Conservation (phyloP, 1,284 basidiomycete species). For the Coniophora puteana region DNA sequence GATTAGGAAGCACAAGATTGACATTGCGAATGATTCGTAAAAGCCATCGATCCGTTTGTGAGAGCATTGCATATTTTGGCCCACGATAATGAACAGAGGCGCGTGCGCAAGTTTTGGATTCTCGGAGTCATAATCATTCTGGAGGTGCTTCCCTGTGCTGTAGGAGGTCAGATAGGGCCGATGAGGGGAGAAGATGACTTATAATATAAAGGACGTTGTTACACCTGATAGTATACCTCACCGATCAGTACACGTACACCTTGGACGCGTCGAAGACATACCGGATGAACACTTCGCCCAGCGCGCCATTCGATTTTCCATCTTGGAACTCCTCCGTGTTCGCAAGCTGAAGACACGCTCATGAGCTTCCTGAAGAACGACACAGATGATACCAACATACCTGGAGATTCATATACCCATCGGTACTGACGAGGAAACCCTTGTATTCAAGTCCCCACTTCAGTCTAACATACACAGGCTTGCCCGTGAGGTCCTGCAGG, state of each 20-base stretch:
- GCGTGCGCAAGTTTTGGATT: too few relatives aligned
- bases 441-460: slow-evolving; percentile 99
- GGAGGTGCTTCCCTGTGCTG: slow-evolving; percentile 68
- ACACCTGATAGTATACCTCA: slow-evolving; percentile 40
- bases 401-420: slow-evolving; percentile 99
- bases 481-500: slow-evolving; percentile 96
- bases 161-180: slow-evolving; percentile 28
- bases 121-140: slow-evolving; percentile 25
- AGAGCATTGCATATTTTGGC: too few relatives aligned
- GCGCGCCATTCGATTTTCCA: slow-evolving; percentile 90
- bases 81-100: too few relatives aligned
- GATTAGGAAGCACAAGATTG: too few relatives aligned
- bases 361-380: slow-evolving; percentile 2
- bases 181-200: slow-evolving; percentile 41
- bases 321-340: slow-evolving; percentile 99
- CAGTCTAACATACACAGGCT: slow-evolving; percentile 90
- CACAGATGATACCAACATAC: slow-evolving; percentile 39
- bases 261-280: slow-evolving; percentile 33
- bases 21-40: too few relatives aligned
- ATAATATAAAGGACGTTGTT: slow-evolving; percentile 95
- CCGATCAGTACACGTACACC: neutral
- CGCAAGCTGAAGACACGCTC: slow-evolving; percentile 62
- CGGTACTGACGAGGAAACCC: slow-evolving; percentile 97
- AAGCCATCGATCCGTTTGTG: too few relatives aligned
- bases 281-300: slow-evolving; percentile 99